Base-by-base conservation (phyloP, 2,329 filamentous ascomycete species). In the Trichoderma asperellum region DNA sequence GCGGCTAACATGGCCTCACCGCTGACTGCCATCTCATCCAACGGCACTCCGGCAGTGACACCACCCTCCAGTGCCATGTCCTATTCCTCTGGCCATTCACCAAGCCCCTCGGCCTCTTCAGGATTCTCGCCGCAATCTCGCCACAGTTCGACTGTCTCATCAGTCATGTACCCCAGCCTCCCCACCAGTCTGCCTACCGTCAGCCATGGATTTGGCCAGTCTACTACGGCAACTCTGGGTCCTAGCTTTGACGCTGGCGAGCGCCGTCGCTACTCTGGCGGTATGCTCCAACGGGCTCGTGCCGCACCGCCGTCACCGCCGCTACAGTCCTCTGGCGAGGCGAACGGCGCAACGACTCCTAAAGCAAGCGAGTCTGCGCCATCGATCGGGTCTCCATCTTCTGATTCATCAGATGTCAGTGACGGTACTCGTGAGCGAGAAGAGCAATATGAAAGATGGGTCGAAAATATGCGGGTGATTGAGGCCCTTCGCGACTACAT, bases 71-170 rank as follows among this genome's bases (percentile, higher is more conserved):
- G 89, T 78, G 87, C 89, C 68, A 85, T 93, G 76, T 94, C 92
- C 0, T 94, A 94, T 81, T 89, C 88, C 49, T 93, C 92, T 12
- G 89, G 90, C 59, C 91, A 94, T 77, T 94, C 92, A 7, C 92
- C 92, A 2, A 87, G 84, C 73, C 88, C 90, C 34, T 92, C 91
- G n/a, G 88, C 87, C 58, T 68, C 66, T 65, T 87, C 90, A 70
- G 90, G 86, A 77, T 85, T 93, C 77, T 92, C 90, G 62, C 91
- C 91, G 0, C 84, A 86, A 56, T 87, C 87, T 14, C 86, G 90
- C 67, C 87, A 90, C 76, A 86, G 84, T 75, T 87, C 87, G 1
- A 86, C 85, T 5, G 80, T 84, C 29, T 87, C 87, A 57, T 86
- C 86, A 56, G 87, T 88, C 75, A 87, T 92, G 81, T 96, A 96